Evolutionary conservation across 1,284 basidiomycete genomes (phyloP).

Genomic region (Cryptococcus neoformans): DNA sequence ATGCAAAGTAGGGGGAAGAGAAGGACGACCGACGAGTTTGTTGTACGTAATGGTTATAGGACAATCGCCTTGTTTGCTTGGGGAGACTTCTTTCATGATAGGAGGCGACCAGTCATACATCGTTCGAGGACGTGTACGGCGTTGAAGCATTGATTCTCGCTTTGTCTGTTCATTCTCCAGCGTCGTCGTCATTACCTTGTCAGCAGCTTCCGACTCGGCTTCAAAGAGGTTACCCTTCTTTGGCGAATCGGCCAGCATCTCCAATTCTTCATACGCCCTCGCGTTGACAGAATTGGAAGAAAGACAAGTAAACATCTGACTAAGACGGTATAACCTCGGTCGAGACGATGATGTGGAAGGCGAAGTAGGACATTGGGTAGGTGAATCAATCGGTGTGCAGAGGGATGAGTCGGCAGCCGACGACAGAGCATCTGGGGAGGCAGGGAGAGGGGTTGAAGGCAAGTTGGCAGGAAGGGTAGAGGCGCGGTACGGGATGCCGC

Average conservation of each 20-base stretch:
- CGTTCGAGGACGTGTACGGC: neutral
- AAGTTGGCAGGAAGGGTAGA: neutral
- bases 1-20: neutral
- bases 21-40: neutral
- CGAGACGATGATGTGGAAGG: neutral
- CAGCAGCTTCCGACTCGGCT: neutral
- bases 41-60: neutral
- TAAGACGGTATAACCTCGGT: neutral
- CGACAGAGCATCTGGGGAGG: neutral
- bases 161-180: neutral
- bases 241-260: neutral
- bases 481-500: neutral
- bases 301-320: conserved; percentile 1
- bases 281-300: conserved; percentile 1
- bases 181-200: neutral
- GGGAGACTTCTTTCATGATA: neutral
- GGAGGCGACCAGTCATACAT: neutral
- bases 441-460: neutral
- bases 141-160: no score
- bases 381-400: neutral
- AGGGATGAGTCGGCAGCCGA: neutral
- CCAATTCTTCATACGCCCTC: neutral
- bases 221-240: neutral
- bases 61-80: neutral
- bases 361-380: neutral